Conservation (phyloP, 2,329 filamentous ascomycete species). For the Fusarium miscanthi region DNA sequence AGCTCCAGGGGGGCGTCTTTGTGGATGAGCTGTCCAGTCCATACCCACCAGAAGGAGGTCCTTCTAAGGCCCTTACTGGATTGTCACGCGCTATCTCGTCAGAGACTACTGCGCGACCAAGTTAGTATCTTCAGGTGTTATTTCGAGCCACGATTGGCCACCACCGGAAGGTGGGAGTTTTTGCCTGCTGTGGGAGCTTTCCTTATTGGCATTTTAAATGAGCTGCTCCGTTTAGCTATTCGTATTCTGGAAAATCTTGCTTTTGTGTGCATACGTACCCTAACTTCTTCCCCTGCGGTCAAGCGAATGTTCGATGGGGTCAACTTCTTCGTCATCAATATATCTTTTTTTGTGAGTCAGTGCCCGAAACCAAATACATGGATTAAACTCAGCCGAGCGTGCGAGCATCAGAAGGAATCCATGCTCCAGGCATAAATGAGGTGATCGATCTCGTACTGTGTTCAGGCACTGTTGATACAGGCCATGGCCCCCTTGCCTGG, state of each 20-base stretch:
- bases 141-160: slow-evolving; percentile 35
- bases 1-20: slow-evolving; percentile 24
- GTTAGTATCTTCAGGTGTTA: slow-evolving; percentile 35
- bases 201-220: neutral
- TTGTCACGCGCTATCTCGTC: slow-evolving; percentile 40
- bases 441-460: slow-evolving; percentile 40
- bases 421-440: slow-evolving; percentile 33
- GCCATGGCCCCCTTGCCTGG: slow-evolving; percentile 24
- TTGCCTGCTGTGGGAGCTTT: slow-evolving; percentile 14
- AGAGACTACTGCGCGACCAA: slow-evolving; percentile 41
- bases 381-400: slow-evolving; percentile 30
- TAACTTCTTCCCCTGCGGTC: slow-evolving; percentile 18
- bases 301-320: slow-evolving; percentile 28
- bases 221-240: neutral
- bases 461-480: slow-evolving; percentile 33
- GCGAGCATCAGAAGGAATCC: slow-evolving; percentile 27
- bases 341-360: slow-evolving; percentile 28
- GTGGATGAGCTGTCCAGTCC: slow-evolving; percentile 30
- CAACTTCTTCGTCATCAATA: slow-evolving; percentile 34
- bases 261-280: slow-evolving; percentile 17
- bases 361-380: slow-evolving; percentile 25
- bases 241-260: neutral
- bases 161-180: slow-evolving; percentile 6
- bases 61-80: slow-evolving; percentile 39
- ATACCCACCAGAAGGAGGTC: slow-evolving; percentile 34